Percentiles rank a stretch among this genome's conserved stretches.
Evolutionary conservation across 148 eudicot genomes (phyloP).

Genomic region (Dianthus caryophyllus): DNA sequence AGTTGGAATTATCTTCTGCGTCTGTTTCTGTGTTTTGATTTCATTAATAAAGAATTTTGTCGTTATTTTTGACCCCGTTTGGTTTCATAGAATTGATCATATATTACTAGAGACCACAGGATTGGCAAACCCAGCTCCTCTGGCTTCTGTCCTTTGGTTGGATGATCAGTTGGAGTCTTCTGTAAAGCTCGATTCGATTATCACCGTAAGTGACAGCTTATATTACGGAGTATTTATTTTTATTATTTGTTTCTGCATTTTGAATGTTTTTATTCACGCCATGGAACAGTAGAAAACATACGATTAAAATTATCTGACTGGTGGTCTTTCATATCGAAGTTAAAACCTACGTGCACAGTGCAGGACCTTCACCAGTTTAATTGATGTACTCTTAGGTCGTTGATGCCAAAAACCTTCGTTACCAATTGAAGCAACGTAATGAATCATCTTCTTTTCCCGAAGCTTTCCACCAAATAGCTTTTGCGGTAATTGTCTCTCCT

Average conservation of each 20-base stretch:
- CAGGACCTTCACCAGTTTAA: neutral
- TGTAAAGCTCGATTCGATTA: conserved; percentile 85
- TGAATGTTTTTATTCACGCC: neutral
- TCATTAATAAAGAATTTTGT: neutral
- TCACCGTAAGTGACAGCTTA: conserved; percentile 56
- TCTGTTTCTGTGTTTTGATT: neutral
- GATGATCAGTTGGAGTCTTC: conserved; percentile 93
- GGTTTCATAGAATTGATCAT: conserved; percentile 72
- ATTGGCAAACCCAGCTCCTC: conserved; percentile 97
- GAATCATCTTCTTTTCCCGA: conserved; percentile 88
- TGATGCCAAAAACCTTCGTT: conserved; percentile 87
- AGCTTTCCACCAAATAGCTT: conserved; percentile 88
- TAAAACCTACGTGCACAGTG: neutral
- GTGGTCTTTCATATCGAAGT: neutral
- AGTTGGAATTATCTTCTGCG: neutral
- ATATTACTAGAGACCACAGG: conserved; percentile 97
- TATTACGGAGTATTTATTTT: neutral
- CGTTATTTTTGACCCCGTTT: conserved; percentile 11
- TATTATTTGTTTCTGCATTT: neutral
- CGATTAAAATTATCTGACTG: neutral
- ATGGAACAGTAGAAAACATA: neutral
- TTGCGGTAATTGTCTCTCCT: conserved; percentile 54
- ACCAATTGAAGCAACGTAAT: conserved; percentile 64
- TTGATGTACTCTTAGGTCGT: conserved; percentile 50
- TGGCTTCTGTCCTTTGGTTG: conserved; percentile 96